phyloP scores from a whole-genome alignment of 2,329 filamentous ascomycete species.

The Dactylonectria macrodidyma region DNA sequence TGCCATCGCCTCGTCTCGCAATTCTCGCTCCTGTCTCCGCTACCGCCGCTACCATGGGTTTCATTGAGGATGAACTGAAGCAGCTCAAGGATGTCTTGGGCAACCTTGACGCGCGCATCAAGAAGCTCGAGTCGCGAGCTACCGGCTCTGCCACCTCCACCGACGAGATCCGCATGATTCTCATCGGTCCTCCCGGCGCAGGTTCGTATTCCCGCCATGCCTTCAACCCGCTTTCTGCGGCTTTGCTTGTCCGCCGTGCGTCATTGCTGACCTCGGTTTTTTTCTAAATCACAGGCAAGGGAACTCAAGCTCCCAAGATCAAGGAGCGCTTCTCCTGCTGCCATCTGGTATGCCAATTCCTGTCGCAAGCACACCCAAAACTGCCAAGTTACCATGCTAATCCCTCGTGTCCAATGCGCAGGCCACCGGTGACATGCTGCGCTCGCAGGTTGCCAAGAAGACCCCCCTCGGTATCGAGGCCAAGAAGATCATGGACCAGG shows the following conservation, averaged over 20 bases:
- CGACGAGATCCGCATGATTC: slow-evolving; percentile 90
- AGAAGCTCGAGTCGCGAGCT: slow-evolving; percentile 85
- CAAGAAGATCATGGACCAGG: slow-evolving; percentile 99
- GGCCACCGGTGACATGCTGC: slow-evolving; percentile 99
- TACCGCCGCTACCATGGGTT: slow-evolving; percentile 79
- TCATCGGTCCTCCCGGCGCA: slow-evolving; percentile 97
- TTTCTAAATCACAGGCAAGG: slow-evolving; percentile 80
- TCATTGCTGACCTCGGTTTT: slow-evolving; percentile 37
- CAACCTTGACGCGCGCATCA: slow-evolving; percentile 88
- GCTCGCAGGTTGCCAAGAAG: slow-evolving; percentile 98
- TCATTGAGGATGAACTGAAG: slow-evolving; percentile 87
- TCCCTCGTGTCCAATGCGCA: slow-evolving; percentile 55
- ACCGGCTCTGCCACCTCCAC: slow-evolving; percentile 66
- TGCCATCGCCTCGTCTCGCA: slow-evolving; percentile 29
- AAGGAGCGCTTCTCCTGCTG: slow-evolving; percentile 99
- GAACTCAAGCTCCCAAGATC: slow-evolving; percentile 97
- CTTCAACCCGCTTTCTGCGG: slow-evolving; percentile 22
- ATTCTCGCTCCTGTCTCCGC: slow-evolving; percentile 44
- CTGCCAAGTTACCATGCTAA: slow-evolving; percentile 31
- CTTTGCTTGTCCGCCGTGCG: background rate
- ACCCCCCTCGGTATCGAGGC: slow-evolving; percentile 93
- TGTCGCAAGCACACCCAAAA: slow-evolving; percentile 19
- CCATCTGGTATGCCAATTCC: slow-evolving; percentile 81
- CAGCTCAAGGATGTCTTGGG: slow-evolving; percentile 87
- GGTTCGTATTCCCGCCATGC: slow-evolving; percentile 70